phyloP scores from a whole-genome alignment of 495 filamentous ascomycete genomes.

The Xylaria scruposa region DNA sequence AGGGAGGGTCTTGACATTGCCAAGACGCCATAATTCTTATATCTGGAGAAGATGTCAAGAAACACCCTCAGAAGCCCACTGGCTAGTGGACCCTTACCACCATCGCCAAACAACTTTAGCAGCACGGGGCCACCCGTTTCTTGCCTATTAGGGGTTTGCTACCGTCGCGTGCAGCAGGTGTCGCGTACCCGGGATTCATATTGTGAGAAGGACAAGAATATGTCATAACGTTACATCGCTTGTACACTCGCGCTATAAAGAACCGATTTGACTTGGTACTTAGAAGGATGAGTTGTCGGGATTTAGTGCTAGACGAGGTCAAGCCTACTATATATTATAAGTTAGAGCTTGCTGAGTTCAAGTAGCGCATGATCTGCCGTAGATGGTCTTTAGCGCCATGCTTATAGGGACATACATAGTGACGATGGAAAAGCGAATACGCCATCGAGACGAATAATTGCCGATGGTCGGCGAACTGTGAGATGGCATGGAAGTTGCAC shows the following conservation, averaged over 20 bases:
- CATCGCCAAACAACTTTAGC: slow-evolving; percentile 5
- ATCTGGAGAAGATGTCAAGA: slow-evolving; percentile 12
- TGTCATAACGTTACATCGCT: slow-evolving; percentile 26
- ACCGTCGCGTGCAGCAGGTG: neutral
- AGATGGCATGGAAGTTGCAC: neutral
- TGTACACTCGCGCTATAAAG: neutral
- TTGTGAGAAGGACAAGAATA: neutral
- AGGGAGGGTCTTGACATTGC: slow-evolving; percentile 3
- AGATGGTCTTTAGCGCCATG: neutral
- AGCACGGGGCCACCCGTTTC: slow-evolving; percentile 16
- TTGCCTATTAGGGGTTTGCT: neutral
- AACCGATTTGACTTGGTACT: slow-evolving; percentile 9
- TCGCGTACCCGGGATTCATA: slow-evolving; percentile 11
- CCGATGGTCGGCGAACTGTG: neutral
- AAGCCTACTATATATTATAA: neutral
- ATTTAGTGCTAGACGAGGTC: slow-evolving; percentile 5
- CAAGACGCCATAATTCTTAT: slow-evolving; percentile 19
- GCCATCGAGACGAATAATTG: neutral
- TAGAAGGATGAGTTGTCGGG: slow-evolving; percentile 7
- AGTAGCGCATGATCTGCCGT: slow-evolving; percentile 3
- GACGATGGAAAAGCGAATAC: neutral
- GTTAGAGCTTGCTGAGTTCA: neutral
- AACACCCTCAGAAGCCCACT: neutral
- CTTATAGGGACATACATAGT: slow-evolving; percentile 3
- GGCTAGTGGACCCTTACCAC: slow-evolving; percentile 8